Conservation (phyloP, 352 stramenopile species). For the Phytophthora citrophthora region DNA sequence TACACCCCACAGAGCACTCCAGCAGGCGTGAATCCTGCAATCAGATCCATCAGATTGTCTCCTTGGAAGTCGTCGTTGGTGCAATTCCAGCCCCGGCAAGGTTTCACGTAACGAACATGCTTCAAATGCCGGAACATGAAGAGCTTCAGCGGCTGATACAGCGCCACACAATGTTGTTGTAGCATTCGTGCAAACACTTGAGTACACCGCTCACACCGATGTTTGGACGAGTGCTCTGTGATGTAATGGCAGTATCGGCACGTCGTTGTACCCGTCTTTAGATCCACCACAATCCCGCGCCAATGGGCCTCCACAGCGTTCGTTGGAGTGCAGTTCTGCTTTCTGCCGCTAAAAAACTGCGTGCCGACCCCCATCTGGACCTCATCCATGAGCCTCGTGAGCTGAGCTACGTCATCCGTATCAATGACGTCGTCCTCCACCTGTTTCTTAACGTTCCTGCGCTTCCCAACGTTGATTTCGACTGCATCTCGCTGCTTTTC, state of each 20-base stretch:
- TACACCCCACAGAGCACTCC: constrained; percentile 38
- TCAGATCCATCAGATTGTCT: constrained; percentile 27
- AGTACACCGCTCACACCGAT: constrained; percentile 34
- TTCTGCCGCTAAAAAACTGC: constrained; percentile 38
- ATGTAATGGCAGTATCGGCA: constrained; percentile 30
- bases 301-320: constrained; percentile 35
- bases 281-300: constrained; percentile 26
- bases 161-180: constrained; percentile 27
- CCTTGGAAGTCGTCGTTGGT: constrained; percentile 6
- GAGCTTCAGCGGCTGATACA: constrained; percentile 33
- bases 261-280: constrained; percentile 1
- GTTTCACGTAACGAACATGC: constrained; percentile 35
- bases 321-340: constrained; percentile 21
- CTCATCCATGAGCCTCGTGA: constrained; percentile 30
- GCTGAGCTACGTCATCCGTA: constrained; percentile 18
- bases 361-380: constrained; percentile 30
- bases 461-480: not conserved
- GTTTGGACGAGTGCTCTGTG: constrained; percentile 9
- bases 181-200: constrained; percentile 23
- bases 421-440: constrained; percentile 10
- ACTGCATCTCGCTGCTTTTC: constrained; percentile 12
- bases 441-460: not conserved
- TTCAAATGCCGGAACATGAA: constrained; percentile 35
- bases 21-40: constrained; percentile 28
- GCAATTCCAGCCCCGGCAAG: constrained; percentile 28